Conservation (phyloP, 2,329 filamentous ascomycete species). For the Nothomitra cinnamomea region DNA sequence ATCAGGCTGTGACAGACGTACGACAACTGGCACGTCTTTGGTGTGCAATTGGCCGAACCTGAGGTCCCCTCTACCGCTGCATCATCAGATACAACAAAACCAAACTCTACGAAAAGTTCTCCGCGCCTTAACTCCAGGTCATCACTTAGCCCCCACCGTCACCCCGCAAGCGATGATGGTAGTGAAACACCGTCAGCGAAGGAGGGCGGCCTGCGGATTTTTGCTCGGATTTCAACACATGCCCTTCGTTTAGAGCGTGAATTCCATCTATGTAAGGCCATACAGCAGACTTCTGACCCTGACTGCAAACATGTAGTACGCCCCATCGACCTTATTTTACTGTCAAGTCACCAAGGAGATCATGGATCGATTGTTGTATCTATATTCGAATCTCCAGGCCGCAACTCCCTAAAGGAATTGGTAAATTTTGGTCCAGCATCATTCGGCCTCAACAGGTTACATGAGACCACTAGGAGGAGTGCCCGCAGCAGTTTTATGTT, state of each 20-base stretch:
- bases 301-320: constrained; percentile 59
- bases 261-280: constrained; percentile 62
- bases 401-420: constrained; percentile 52
- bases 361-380: constrained; percentile 56
- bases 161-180: constrained; percentile 30
- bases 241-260: constrained; percentile 70
- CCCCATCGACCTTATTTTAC: constrained; percentile 61
- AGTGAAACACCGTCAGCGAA: constrained; percentile 25
- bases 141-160: not conserved
- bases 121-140: not conserved
- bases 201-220: constrained; percentile 37
- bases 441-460: constrained; percentile 18
- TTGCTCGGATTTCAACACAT: constrained; percentile 72
- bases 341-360: constrained; percentile 52
- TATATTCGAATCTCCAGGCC: constrained; percentile 64
- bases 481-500: constrained; percentile 30
- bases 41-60: constrained; percentile 9
- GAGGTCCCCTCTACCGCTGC: not conserved
- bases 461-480: constrained; percentile 36
- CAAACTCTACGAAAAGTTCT: not conserved
- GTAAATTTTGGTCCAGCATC: constrained; percentile 65
- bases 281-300: constrained; percentile 55
- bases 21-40: constrained; percentile 59
- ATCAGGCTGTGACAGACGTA: constrained; percentile 42
- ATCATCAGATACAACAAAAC: not conserved